phyloP scores from a whole-genome alignment of 139 green algal genomes.

The Prasinococcaceae sp. region DNA sequence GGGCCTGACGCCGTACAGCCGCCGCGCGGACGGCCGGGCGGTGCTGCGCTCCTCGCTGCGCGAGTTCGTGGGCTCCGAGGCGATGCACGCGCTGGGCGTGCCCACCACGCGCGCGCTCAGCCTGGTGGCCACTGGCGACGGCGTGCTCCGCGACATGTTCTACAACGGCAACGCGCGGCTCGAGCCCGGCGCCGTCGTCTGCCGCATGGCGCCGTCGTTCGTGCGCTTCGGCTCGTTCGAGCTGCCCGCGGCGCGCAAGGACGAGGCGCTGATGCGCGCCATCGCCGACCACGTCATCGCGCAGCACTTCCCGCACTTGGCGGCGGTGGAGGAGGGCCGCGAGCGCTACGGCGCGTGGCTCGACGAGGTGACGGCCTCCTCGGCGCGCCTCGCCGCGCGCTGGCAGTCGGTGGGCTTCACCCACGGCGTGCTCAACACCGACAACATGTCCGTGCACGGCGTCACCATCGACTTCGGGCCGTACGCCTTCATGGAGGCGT shows the following conservation, averaged over 20 bases:
- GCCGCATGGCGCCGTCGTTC: conserved; percentile 64
- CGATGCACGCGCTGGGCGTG: conserved; percentile 54
- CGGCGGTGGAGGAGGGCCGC: conserved; percentile 4
- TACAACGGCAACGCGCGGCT: conserved; percentile 35
- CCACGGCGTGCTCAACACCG: conserved; percentile 85
- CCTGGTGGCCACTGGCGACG: conserved; percentile 62
- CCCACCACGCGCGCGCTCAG: conserved; percentile 79
- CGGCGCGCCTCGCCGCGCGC: conserved; percentile 44
- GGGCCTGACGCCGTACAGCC: conserved; percentile 80
- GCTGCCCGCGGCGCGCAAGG: conserved; percentile 47
- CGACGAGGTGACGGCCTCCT: too few species aligned
- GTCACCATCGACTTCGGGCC: conserved; percentile 63
- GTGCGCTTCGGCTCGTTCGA: conserved; percentile 89
- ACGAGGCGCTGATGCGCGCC: conserved; percentile 27
- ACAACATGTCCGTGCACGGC: conserved; percentile 85
- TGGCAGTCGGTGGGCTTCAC: conserved; percentile 56
- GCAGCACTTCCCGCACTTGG: conserved; percentile 64
- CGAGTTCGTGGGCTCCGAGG: conserved; percentile 78
- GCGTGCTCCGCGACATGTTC: conserved; percentile 75
- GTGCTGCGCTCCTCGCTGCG: conserved; percentile 71
- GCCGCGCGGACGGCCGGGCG: conserved; percentile 39
- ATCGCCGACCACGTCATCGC: conserved; percentile 68
- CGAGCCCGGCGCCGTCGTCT: conserved; percentile 66
- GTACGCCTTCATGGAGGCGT: conserved; percentile 71
- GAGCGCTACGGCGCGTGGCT: neutral